Conservation (phyloP, 148 eudicot species). For the Cornus suecica region DNA sequence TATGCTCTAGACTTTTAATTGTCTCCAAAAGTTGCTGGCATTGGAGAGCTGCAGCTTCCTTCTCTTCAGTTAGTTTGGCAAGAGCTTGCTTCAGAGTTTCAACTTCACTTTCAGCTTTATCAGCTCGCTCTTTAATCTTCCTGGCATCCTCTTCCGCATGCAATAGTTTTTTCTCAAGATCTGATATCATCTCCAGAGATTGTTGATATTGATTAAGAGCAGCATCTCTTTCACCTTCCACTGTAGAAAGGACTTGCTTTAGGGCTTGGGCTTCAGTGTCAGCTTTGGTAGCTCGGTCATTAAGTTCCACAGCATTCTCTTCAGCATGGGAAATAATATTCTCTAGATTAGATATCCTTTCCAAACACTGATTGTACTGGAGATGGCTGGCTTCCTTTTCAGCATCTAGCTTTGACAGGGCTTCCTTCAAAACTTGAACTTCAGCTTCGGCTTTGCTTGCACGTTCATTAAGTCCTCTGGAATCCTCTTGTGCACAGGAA, state of each 20-base stretch:
- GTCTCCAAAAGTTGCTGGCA: slow-evolving; percentile 65
- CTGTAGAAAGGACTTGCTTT: slow-evolving; percentile 47
- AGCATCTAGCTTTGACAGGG: slow-evolving; percentile 55
- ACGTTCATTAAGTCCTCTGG: slow-evolving; percentile 48
- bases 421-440: slow-evolving; percentile 52
- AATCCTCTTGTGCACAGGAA: slow-evolving; percentile 58
- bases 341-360: slow-evolving; percentile 59
- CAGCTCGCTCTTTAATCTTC: slow-evolving; percentile 48
- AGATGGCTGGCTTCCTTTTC: slow-evolving; percentile 70
- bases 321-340: slow-evolving; percentile 42
- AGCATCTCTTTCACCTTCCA: slow-evolving; percentile 54
- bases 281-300: slow-evolving; percentile 51
- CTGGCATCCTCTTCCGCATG: slow-evolving; percentile 66
- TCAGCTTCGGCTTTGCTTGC: slow-evolving; percentile 80
- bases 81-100: slow-evolving; percentile 57
- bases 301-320: slow-evolving; percentile 39
- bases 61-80: slow-evolving; percentile 60
- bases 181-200: slow-evolving; percentile 66
- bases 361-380: slow-evolving; percentile 63
- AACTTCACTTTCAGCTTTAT: slow-evolving; percentile 72
- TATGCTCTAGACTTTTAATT: slow-evolving; percentile 56
- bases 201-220: slow-evolving; percentile 60
- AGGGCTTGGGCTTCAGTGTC: slow-evolving; percentile 47
- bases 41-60: slow-evolving; percentile 52
- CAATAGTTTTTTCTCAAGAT: slow-evolving; percentile 60